Conservation (phyloP, 352 stramenopile genomes). For the Globisporangium perplexum region DNA sequence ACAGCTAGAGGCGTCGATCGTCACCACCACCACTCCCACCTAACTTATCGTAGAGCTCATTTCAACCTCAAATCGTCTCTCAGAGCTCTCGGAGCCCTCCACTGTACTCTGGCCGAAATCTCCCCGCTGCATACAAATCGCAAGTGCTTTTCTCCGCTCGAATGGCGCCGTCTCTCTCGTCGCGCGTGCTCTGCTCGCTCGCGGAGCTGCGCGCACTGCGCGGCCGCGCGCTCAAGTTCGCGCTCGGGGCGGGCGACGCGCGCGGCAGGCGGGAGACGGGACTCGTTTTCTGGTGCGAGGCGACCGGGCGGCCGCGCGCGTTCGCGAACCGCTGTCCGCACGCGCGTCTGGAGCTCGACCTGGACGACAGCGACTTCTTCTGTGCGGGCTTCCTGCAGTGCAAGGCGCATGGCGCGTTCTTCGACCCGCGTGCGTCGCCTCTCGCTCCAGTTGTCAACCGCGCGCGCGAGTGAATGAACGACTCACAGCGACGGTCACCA, state of each 20-base stretch:
- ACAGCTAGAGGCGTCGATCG: not conserved
- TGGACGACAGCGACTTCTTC: conserved; percentile 82
- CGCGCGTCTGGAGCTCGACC: conserved; percentile 64
- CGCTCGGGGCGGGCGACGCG: conserved; percentile 16
- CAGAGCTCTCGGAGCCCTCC: not conserved
- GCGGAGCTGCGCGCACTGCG: conserved; percentile 32
- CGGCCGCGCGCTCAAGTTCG: conserved; percentile 60
- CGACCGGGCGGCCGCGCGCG: conserved; percentile 32
- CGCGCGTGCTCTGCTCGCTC: conserved; percentile 53
- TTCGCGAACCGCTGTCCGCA: conserved; percentile 71
- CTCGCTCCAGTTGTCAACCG: too few relatives aligned
- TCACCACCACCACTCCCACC: not conserved
- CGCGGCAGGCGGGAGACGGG: conserved; percentile 28
- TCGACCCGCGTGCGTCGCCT: conserved; percentile 51
- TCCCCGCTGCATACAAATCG: not conserved
- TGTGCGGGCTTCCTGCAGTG: conserved; percentile 73
- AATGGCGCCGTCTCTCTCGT: not conserved
- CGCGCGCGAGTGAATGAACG: not conserved
- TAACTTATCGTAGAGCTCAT: too few relatives aligned
- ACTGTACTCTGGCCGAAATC: not conserved
- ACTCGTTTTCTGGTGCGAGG: conserved; percentile 58
- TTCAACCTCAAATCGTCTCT: too few relatives aligned
- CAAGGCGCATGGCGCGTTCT: conserved; percentile 78
- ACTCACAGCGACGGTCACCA: conserved; percentile 1
- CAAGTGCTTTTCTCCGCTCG: not conserved